phyloP scores from a whole-genome alignment of 495 filamentous ascomycete species.

The Penicillium samsonianum region DNA sequence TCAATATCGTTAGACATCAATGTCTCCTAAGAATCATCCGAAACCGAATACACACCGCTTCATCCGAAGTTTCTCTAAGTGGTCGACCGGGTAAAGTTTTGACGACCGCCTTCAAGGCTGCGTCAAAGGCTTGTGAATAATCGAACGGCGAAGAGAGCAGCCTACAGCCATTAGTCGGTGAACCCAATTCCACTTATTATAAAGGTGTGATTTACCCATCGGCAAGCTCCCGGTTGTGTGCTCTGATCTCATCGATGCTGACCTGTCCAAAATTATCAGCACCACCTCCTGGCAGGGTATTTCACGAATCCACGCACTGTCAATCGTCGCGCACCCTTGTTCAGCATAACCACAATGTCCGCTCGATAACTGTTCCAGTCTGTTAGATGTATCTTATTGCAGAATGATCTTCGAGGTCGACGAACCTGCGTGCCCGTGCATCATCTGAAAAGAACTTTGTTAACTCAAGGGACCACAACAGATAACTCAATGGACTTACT shows the following conservation, averaged over 20 bases:
- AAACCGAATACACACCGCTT: conserved; percentile 50
- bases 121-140: conserved; percentile 81
- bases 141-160: conserved; percentile 87
- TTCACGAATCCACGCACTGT: conserved; percentile 42
- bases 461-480: conserved; percentile 13
- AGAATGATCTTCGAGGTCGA: conserved; percentile 6
- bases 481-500: conserved; percentile 51
- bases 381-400: conserved; percentile 21
- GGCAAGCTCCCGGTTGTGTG: conserved; percentile 85
- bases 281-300: neutral
- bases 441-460: conserved; percentile 39
- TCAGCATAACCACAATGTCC: conserved; percentile 90
- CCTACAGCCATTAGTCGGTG: conserved; percentile 30
- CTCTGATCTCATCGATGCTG: conserved; percentile 91
- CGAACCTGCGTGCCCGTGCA: conserved; percentile 60
- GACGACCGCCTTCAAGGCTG: conserved; percentile 84
- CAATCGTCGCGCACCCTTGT: conserved; percentile 75
- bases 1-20: conserved; percentile 16
- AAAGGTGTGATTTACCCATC: conserved; percentile 59
- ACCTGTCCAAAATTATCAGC: conserved; percentile 55
- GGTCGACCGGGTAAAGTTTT: conserved; percentile 70
- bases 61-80: conserved; percentile 57
- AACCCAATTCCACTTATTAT: neutral
- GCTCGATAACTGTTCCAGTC: conserved; percentile 62
- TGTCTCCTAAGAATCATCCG: neutral